These are phyloP conservation scores for Ruellia speciosa DNA, from an alignment of 305 asterid species.

Conservation along the genomic window DNA sequence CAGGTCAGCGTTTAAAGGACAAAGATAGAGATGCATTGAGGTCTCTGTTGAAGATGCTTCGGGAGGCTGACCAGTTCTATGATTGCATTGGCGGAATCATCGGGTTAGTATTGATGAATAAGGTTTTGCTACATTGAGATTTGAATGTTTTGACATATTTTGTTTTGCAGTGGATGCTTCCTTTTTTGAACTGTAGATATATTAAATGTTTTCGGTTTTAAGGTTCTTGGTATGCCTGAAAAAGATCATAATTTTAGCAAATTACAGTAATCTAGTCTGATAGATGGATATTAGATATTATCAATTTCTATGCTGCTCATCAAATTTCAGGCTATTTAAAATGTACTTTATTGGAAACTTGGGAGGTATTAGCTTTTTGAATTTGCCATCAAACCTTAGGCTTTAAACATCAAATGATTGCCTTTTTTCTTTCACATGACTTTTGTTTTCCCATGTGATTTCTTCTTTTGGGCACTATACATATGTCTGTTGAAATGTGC, in stretches of 20 bases:
- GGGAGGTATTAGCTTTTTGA: constrained; percentile 12
- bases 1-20: constrained; percentile 26
- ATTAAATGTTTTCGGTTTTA: not conserved
- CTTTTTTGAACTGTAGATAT: not conserved
- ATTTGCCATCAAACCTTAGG: constrained; percentile 2
- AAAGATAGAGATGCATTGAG: constrained; percentile 47
- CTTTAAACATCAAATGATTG: constrained; percentile 14
- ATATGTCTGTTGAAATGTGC: not conserved
- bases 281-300: too few relatives aligned
- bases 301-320: not conserved
- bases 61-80: constrained; percentile 76
- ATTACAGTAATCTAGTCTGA: constrained; percentile 1
- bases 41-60: constrained; percentile 67
- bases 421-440: constrained; percentile 4
- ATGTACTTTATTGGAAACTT: not conserved
- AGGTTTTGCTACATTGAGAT: not conserved
- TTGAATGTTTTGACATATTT: not conserved
- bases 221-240: constrained; percentile 3
- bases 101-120: constrained; percentile 51
- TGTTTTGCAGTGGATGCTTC: not conserved
- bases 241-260: not conserved
- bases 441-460: not conserved
- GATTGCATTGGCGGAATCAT: constrained; percentile 93
- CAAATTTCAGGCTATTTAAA: too few relatives aligned
- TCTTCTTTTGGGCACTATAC: not conserved